Evolutionary conservation across 106 monocot species (phyloP), one percentile per base, ranked within the genome.

Genomic region (Amphibolis antarctica): DNA sequence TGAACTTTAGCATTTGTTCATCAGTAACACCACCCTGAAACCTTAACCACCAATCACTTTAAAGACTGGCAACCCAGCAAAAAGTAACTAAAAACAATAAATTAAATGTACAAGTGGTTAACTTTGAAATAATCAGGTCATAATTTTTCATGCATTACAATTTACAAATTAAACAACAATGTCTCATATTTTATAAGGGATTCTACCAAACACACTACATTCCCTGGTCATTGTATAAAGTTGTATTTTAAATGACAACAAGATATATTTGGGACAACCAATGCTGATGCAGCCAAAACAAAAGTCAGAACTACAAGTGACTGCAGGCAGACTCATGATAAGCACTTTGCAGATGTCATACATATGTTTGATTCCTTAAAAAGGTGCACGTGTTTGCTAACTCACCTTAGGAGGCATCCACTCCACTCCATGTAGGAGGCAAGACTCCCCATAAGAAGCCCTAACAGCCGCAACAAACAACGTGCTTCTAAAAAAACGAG

Each of bases 341-440:
- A 27, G 55, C 25, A 56, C 4, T 56, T 56, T 26, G 25, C 26
- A 26, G 55, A 36, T 36, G 36, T 2, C 7, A 7, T 36, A 36
- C 36, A 36, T 36, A 7, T 4, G 36, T 36, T 36, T 36, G 36
- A 36, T 7, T 7, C 28, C 23, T 24, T 56, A 27, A 27, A 0
- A 56, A 5, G 9, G 55, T 56, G 5, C 15, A 24, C 5, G 12
- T 24, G 25, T 12, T 25, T 50, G 10, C 54, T 22, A 43, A 63
- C 81, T 81, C 62, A 89, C 94, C 89, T 96, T 96, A 22, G 94
- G 93, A 68, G 93, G 83, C 93, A 94, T 94, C 93, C 93, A 94
- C 46, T 94, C 88, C 44, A 84, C 93, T 68, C 93, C 93, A 76
- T 94, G 93, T 30, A 96, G 86, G 49, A 96, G 53, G 69, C 79